Evolutionary conservation across 163 green algal species (phyloP), one percentile per base, ranked within the genome.

Genomic region (Prototheca cutis): DNA sequence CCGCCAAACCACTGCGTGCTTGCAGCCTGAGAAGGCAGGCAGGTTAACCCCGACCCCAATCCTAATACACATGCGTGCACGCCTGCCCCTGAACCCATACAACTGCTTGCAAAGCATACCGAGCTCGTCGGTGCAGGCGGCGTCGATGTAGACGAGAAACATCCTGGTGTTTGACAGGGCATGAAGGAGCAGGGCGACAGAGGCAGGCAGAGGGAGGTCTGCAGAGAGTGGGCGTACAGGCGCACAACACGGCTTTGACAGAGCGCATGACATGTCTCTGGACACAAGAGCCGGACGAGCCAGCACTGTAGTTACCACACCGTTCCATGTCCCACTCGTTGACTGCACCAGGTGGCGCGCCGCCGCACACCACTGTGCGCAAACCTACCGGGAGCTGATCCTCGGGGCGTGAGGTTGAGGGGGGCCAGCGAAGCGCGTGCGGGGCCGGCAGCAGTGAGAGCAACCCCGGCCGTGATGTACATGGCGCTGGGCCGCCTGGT

Each of bases 401-500:
- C n/a, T n/a, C n/a, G n/a, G n/a, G n/a, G n/a, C n/a, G n/a, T n/a
- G 36, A 45, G 13, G 13, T 8, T 13, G 36, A 45, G 8, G 8
- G 36, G 36, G 8, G 36, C 36, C 36, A 51, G 42, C 18, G 42
- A 21, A 5, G 42, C 42, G 13, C 6, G 10, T 27, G 42, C 42
- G 25, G 5, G 13, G 6, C 17, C 25, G 42, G 23, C 17, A 5
- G 18, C 17, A 8, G 18, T 21, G 10, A 8, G 42, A 24, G 23
- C 4, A 8, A 58, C 48, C 39, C 61, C 58, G 39, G 55, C 53
- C 23, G n/a, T 55, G 2, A 78, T 51, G 54, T 87, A 89, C 13
- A 89, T n/a, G 30, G 84, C 45, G 48, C 69, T 82, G 4, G 82
- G 82, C n/a, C 61, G 55, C 47, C 65, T 76, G 3, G 17, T 42